phyloP scores from a whole-genome alignment of 2,329 filamentous ascomycete species.

The Hypoxylon sp. region DNA sequence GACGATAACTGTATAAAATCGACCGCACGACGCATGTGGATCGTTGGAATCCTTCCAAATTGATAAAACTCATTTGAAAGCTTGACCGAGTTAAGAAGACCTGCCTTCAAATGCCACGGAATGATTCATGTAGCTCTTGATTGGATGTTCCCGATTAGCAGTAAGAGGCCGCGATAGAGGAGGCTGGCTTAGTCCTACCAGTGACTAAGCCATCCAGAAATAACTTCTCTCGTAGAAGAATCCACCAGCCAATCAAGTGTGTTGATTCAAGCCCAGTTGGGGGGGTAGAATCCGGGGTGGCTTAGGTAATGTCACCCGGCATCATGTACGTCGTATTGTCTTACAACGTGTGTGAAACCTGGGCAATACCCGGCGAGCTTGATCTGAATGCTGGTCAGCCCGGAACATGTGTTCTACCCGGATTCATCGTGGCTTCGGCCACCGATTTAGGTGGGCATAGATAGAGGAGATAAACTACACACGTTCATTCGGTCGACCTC shows the following conservation, averaged over 20 bases:
- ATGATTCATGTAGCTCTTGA: background rate
- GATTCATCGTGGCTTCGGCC: background rate
- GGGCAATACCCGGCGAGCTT: background rate
- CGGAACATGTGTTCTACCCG: background rate
- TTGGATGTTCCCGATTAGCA: background rate
- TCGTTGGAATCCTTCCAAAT: background rate
- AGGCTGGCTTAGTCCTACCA: background rate
- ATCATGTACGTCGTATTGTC: background rate
- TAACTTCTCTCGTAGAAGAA: background rate
- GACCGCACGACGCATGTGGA: no score
- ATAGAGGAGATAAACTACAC: conserved; percentile 8
- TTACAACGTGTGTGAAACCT: background rate
- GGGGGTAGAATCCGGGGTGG: background rate
- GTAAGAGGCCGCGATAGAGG: conserved; percentile 1
- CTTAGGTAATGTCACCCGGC: background rate
- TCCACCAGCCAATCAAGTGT: background rate
- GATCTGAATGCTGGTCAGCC: background rate
- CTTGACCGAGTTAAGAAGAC: background rate
- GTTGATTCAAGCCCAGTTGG: background rate
- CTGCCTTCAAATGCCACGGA: background rate
- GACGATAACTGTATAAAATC: background rate
- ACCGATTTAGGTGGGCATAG: background rate
- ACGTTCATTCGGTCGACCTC: background rate
- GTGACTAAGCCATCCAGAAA: background rate
- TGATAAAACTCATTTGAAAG: background rate